Conservation (phyloP, 2,329 filamentous ascomycete genomes). For the Biscogniauxia marginata region DNA sequence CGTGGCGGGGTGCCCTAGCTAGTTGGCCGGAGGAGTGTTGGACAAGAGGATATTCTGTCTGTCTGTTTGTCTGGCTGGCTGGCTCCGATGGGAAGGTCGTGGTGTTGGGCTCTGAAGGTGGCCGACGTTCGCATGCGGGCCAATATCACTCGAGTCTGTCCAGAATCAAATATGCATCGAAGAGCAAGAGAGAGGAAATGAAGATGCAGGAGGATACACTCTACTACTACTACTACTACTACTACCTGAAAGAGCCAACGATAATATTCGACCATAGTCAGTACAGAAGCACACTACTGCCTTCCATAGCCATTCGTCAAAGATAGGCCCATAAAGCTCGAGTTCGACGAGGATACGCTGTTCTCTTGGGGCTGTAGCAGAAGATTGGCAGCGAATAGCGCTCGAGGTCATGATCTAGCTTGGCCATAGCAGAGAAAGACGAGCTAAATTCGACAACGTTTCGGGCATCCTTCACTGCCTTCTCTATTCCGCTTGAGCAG, state of each 20-base stretch:
- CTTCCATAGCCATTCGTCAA: slow-evolving; percentile 47
- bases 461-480: slow-evolving; percentile 44
- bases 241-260: slow-evolving; percentile 28
- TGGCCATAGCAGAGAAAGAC: slow-evolving; percentile 68
- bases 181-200: slow-evolving; percentile 20
- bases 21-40: slow-evolving; percentile 16
- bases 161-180: slow-evolving; percentile 24
- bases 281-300: slow-evolving; percentile 36
- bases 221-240: slow-evolving; percentile 24
- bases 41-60: slow-evolving; percentile 21
- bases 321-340: slow-evolving; percentile 45
- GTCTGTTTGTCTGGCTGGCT: slow-evolving; percentile 22
- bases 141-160: slow-evolving; percentile 23
- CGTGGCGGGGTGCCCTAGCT: not conserved
- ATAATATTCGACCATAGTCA: slow-evolving; percentile 35
- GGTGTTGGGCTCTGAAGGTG: slow-evolving; percentile 23
- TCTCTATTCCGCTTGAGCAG: slow-evolving; percentile 39
- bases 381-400: slow-evolving; percentile 57
- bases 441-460: slow-evolving; percentile 46
- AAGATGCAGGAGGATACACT: slow-evolving; percentile 24
- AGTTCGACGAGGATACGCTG: slow-evolving; percentile 40
- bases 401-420: slow-evolving; percentile 67
- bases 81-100: slow-evolving; percentile 23
- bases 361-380: slow-evolving; percentile 50
- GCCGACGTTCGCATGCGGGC: slow-evolving; percentile 26